These are phyloP conservation scores for Globisporangium recalcitrans DNA, from an alignment of 352 stramenopile genomes.

Conservation along the genomic window DNA sequence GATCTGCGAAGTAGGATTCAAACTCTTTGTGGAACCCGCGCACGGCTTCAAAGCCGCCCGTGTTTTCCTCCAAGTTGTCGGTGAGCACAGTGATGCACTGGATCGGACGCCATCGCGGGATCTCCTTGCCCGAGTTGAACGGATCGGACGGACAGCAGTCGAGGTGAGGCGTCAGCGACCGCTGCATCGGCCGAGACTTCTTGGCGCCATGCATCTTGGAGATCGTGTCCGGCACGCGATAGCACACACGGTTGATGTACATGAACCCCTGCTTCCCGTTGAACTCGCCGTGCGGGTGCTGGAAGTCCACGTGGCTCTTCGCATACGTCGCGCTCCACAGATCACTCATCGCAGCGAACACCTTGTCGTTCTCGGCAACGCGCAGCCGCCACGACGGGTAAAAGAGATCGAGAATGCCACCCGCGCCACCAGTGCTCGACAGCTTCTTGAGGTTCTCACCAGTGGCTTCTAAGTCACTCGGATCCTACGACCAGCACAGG, in stretches of 20 bases:
- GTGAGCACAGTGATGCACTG: constrained; percentile 87
- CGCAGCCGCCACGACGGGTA: constrained; percentile 85
- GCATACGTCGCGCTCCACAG: constrained; percentile 81
- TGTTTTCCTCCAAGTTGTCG: constrained; percentile 53
- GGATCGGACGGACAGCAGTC: constrained; percentile 81
- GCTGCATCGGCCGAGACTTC: constrained; percentile 77
- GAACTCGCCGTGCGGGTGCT: constrained; percentile 70
- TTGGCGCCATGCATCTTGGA: constrained; percentile 56
- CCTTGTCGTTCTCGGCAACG: constrained; percentile 56
- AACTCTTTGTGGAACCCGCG: constrained; percentile 87
- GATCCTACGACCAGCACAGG: constrained; percentile 29
- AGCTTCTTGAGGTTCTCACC: constrained; percentile 69
- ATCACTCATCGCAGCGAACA: constrained; percentile 82
- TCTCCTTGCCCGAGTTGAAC: constrained; percentile 66
- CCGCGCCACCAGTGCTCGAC: constrained; percentile 84
- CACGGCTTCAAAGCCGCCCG: constrained; percentile 83
- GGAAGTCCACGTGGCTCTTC: constrained; percentile 44
- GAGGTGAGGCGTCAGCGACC: constrained; percentile 83
- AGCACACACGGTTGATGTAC: constrained; percentile 87
- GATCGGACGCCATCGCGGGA: constrained; percentile 82
- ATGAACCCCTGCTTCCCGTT: constrained; percentile 72
- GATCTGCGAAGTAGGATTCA: constrained; percentile 40
- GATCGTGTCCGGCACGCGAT: constrained; percentile 63
- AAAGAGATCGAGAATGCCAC: constrained; percentile 86
- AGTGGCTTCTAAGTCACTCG: constrained; percentile 55